Evolutionary conservation across 2,329 filamentous ascomycete genomes (phyloP), one percentile per base, ranked within the genome.

Genomic region (Cordyceps pruinosa): DNA sequence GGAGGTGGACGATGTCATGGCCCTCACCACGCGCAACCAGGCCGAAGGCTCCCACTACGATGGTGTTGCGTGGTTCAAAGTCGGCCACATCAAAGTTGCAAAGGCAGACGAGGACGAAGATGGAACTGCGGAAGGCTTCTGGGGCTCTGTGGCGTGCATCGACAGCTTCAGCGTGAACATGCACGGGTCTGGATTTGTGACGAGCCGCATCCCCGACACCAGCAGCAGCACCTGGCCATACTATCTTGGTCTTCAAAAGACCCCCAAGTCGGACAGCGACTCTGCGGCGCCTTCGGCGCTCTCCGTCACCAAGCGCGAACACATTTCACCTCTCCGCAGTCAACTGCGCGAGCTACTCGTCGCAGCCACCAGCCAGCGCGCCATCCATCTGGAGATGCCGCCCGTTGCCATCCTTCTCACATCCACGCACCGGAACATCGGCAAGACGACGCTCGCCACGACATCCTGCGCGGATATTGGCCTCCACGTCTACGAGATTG

Each of bases 381-480:
- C 94, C 1, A 86, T 96, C 45, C 89, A 93, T 65, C 77, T 97
- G 3, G 87, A 88, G 44, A 86, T 97, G 74, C 91, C 93, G 2
- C 90, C 94, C 0, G 80, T 97, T 17, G 90, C 92, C 1, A 87
- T 99, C 35, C 79, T 99, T 3, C 76, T 99, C 7, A 89, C 89
- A 1, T 97, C 94, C 1, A 95, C 90, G 2, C 94, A 99, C 71
- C 85, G 94, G 45, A 89, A 90, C 60, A 96, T 97, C 63, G 94
- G 94, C 50, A 99, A 99, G 70, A 80, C 89, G n/a, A 88, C 86
- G 3, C 74, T 91, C 23, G 90, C 90, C 0, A 79, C 77, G 1
- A 82, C 84, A 44, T 91, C 92, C 5, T 96, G 91, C 69, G 82
- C 88, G 3, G 93, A 97, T 65, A 87, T 97, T 61, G 94, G 94